Base-by-base conservation (phyloP, 192 early-diverging fungal species). In the Glomus cerebriforme region DNA sequence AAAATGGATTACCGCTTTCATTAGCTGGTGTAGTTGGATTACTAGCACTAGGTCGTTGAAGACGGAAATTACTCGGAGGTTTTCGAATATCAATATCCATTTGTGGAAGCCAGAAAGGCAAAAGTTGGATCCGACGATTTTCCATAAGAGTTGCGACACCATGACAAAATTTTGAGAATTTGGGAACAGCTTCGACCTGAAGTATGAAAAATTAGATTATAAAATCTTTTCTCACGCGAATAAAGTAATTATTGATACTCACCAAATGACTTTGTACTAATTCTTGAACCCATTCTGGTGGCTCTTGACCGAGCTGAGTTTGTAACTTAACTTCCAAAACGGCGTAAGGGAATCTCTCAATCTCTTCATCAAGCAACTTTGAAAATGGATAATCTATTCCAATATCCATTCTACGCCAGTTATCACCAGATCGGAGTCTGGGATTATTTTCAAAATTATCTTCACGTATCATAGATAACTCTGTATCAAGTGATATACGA, bases 141-240 rank as follows among this genome's bases (percentile, higher is more conserved):
- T 93, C 93, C 24, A 96, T 86, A 66, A 98, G 85, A 7, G 95
- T 95, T 12, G 96, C 93, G 35, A 92, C 90, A 73, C 97, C 98
- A 83, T 99, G 97, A 78, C 96, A 93, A 84, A 97, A 99, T 84
- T 99, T 99, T 73, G 94, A 96, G 87, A 99, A 99, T 81, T 97
- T 98, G 64, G 96, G 96, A 49, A 98, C 96, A 49, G 94, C 93
- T 82, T 96, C 94, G 69, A 98, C 91, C 80, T 81, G 13, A 13
- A 70, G 12, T 15, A 60, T 29, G 19, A 37, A n/a, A 19, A n/a
- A 45, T 15, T 29, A 8, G 0, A 34, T n/a, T 59, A 26, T 75
- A 15, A 12, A 67, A 39, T 4, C 13, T 13, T 47, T 17, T 29
- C 17, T 19, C 31, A 19, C 5, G 31, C 0, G 19, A 73, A 59